Evolutionary conservation across 106 monocot genomes (phyloP), one percentile per base, ranked within the genome.

Genomic region (Acanthochlamys bracteata): DNA sequence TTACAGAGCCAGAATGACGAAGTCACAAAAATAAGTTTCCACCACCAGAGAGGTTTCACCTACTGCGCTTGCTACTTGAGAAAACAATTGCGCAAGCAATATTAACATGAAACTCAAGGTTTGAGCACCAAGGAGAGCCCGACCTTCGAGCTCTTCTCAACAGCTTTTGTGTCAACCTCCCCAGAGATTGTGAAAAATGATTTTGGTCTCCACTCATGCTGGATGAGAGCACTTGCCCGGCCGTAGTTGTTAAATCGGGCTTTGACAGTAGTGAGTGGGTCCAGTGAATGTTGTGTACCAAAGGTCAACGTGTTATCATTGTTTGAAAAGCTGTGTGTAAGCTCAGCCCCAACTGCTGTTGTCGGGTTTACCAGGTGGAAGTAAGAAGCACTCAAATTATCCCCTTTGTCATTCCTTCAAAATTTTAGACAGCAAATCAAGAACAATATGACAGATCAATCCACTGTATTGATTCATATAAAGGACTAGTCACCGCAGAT

Each of bases 201-300:
- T 54, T 79, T 79, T n/a, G 74, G 74, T 49, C 63, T 62, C 79
- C 79, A 79, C 56, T 74, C 68, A 24, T 79, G 79, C 74, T 79
- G 79, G 59, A 79, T 56, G 57, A 79, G 79, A 15, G 69, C 74
- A 41, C 61, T 70, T 17, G 70, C 74, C 59, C 69, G 74, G 65
- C 79, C 79, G 22, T 53, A 64, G 65, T 74, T 79, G 70, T 79
- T 79, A 52, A 79, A 51, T 0, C 79, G 79, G 10, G 66, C 79
- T 43, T 79, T 79, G 21, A 79, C 69, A 10, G 52, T 66, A 21
- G 79, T 79, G 16, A 79, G 64, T 27, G 74, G 79, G 55, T 79
- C 79, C 4, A 79, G 65, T 0, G 69, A 57, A 19, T 79, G 69
- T 66, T 79, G 79, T 3, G 66, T 70, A 21, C 79, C 79, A 11